Conservation (phyloP, 2,329 filamentous ascomycete species). For the Colletotrichum tropicale region DNA sequence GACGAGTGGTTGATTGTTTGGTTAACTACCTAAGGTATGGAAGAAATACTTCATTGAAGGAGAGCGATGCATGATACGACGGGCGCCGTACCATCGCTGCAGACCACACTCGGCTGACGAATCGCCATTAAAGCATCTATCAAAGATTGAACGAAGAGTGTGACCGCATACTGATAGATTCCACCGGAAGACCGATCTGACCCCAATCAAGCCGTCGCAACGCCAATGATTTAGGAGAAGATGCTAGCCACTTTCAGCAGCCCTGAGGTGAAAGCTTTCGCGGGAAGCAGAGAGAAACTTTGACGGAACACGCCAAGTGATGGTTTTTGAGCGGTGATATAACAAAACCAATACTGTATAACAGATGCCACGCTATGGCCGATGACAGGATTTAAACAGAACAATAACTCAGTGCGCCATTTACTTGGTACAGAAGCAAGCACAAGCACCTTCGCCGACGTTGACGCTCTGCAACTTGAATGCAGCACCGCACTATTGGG, state of each 20-base stretch:
- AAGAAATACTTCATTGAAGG: neutral
- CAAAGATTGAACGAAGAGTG: neutral
- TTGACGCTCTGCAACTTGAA: neutral
- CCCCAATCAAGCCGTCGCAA: neutral
- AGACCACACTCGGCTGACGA: neutral
- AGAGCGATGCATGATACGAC: neutral
- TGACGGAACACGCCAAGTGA: neutral
- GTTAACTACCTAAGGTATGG: too few species aligned
- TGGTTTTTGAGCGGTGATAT: neutral
- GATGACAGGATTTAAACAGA: neutral
- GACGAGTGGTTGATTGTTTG: neutral
- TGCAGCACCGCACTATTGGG: neutral
- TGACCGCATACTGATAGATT: neutral
- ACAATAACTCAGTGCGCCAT: neutral
- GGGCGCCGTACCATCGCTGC: neutral
- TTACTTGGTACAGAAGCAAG: neutral
- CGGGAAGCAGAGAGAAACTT: neutral
- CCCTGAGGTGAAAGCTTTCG: neutral
- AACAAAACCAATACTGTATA: neutral
- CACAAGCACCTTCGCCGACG: neutral
- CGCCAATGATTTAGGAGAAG: neutral
- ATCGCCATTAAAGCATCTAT: neutral
- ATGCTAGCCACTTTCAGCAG: neutral
- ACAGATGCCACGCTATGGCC: neutral
- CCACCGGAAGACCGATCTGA: neutral